phyloP scores from a whole-genome alignment of 2,329 filamentous ascomycete genomes.

The Colletotrichum sp. region DNA sequence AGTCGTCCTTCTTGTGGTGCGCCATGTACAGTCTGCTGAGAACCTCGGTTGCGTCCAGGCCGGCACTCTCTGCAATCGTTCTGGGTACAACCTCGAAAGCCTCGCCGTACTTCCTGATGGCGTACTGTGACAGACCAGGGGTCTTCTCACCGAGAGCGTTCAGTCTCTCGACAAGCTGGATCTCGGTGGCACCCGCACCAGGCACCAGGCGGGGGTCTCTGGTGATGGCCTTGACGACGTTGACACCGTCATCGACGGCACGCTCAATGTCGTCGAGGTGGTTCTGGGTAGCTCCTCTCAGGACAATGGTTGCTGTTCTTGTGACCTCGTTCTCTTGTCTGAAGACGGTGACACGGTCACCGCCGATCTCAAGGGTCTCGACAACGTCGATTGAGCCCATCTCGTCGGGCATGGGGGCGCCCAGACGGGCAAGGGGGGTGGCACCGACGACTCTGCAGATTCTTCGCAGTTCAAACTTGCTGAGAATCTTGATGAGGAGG shows the following conservation, averaged over 20 bases:
- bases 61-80: constrained; percentile 92
- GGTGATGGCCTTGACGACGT: constrained; percentile 98
- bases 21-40: constrained; percentile 91
- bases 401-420: constrained; percentile 99
- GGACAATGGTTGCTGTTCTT: constrained; percentile 90
- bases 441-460: constrained; percentile 96
- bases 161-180: constrained; percentile 92
- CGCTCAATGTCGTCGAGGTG: constrained; percentile 97
- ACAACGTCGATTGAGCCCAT: constrained; percentile 96
- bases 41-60: constrained; percentile 96
- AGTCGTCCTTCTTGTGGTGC: constrained; percentile 86
- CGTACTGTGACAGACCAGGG: constrained; percentile 90
- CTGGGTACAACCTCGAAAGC: constrained; percentile 97
- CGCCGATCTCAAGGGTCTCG: constrained; percentile 96
- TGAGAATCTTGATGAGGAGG: constrained; percentile 93
- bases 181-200: constrained; percentile 92
- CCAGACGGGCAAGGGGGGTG: constrained; percentile 92
- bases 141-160: constrained; percentile 91
- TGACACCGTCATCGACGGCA: constrained; percentile 96
- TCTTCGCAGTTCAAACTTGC: constrained; percentile 95
- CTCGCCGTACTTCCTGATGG: constrained; percentile 96
- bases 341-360: constrained; percentile 98
- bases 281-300: constrained; percentile 96
- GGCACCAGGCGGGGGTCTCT: constrained; percentile 90
- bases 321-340: constrained; percentile 93